Conservation (phyloP, 2,329 filamentous ascomycete species). For the Furcasterigmium furcatum region DNA sequence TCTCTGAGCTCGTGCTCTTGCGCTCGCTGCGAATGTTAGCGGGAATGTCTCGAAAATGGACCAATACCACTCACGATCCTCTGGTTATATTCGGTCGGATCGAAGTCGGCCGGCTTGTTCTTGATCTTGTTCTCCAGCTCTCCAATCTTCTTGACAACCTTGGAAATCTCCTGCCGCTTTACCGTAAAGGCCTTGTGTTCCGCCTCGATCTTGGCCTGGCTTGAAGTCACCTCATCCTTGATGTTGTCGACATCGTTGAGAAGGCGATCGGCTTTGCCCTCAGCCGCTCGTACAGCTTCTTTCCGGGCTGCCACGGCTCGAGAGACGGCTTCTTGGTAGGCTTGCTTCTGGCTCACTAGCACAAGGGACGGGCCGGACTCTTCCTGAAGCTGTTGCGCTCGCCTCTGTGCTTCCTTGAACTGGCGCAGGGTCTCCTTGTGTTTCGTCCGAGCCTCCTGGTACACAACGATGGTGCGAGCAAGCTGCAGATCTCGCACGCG, state of each 20-base stretch:
- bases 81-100: constrained; percentile 67
- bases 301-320: constrained; percentile 53
- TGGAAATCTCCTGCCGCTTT: constrained; percentile 48
- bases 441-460: constrained; percentile 49
- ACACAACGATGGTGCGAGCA: constrained; percentile 63
- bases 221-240: constrained; percentile 13
- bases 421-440: constrained; percentile 50
- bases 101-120: constrained; percentile 63
- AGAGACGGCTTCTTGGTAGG: constrained; percentile 59
- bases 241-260: constrained; percentile 33
- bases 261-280: constrained; percentile 45
- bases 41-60: too few relatives aligned
- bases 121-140: constrained; percentile 61
- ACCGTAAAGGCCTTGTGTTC: constrained; percentile 45
- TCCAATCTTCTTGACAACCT: constrained; percentile 55
- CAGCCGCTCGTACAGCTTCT: constrained; percentile 48
- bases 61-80: constrained; percentile 56
- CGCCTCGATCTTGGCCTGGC: constrained; percentile 42
- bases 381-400: constrained; percentile 57
- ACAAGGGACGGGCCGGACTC: constrained; percentile 63
- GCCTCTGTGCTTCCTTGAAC: constrained; percentile 50
- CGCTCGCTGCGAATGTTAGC: constrained; percentile 47
- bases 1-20: constrained; percentile 56
- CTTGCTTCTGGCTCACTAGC: constrained; percentile 66
- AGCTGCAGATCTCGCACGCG: constrained; percentile 63